Conservation (phyloP, 148 eudicot genomes). For the Heliosperma pusillum region DNA sequence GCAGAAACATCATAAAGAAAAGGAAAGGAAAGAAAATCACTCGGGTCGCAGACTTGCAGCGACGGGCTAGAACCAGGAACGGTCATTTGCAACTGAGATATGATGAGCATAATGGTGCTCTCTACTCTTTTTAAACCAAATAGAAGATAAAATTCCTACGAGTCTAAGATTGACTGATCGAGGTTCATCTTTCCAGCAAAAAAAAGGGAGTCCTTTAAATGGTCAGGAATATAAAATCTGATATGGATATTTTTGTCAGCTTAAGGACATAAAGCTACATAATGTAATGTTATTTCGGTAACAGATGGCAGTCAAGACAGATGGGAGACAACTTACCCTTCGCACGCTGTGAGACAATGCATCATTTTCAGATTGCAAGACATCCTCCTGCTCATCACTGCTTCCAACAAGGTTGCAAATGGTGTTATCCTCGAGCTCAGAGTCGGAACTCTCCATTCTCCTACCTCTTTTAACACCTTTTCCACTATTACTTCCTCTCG, state of each 20-base stretch:
- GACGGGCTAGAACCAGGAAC: neutral
- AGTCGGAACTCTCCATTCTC: constrained; percentile 29
- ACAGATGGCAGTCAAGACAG: constrained; percentile 8
- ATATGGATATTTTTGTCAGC: neutral
- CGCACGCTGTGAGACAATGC: constrained; percentile 38
- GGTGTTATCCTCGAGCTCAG: constrained; percentile 34
- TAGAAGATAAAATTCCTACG: neutral
- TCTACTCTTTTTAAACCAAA: neutral
- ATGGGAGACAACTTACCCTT: constrained; percentile 47
- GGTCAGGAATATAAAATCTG: too few relatives aligned
- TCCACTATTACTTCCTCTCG: constrained; percentile 27
- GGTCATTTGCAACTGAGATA: neutral
- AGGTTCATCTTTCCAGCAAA: neutral
- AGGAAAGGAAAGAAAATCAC: neutral
- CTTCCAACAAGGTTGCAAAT: constrained; percentile 31
- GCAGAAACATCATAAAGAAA: neutral
- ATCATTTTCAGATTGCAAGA: constrained; percentile 28
- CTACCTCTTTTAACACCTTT: constrained; percentile 36
- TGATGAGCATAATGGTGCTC: neutral
- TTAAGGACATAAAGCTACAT: neutral
- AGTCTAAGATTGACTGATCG: neutral
- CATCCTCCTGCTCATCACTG: constrained; percentile 37
- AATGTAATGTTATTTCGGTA: neutral
- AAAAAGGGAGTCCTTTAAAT: neutral
- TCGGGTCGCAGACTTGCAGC: neutral